phyloP scores from a whole-genome alignment of 192 early-diverging fungal species.

The Coemansia aciculifera region DNA sequence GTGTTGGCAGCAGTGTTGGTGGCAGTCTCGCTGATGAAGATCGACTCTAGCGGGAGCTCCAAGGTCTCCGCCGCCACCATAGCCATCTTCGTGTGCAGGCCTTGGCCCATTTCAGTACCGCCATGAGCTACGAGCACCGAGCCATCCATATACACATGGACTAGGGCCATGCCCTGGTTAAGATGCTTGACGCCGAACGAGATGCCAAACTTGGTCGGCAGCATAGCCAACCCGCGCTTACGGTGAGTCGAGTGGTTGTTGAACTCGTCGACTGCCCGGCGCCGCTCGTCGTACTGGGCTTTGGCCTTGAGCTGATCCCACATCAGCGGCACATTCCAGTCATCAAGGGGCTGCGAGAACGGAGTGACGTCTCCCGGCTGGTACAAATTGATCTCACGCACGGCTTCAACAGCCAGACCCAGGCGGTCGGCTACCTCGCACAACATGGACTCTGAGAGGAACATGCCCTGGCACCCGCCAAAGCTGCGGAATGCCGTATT shows the following conservation, averaged over 20 bases:
- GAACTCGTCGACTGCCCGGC: constrained; percentile 62
- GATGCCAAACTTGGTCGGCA: constrained; percentile 87
- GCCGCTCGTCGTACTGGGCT: constrained; percentile 58
- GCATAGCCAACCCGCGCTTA: constrained; percentile 75
- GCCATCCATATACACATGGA: constrained; percentile 85
- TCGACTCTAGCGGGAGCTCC: constrained; percentile 62
- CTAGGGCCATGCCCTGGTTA: constrained; percentile 83
- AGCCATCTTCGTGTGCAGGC: constrained; percentile 86
- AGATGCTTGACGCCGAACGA: constrained; percentile 74
- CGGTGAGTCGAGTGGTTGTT: constrained; percentile 69
- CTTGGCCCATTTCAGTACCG: constrained; percentile 91
- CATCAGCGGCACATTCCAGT: constrained; percentile 67
- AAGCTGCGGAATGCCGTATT: constrained; percentile 90
- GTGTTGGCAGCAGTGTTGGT: constrained; percentile 81
- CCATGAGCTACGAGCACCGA: constrained; percentile 83
- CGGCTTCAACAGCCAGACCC: constrained; percentile 58
- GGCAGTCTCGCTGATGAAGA: constrained; percentile 74
- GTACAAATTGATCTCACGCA: constrained; percentile 75
- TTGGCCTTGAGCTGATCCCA: constrained; percentile 67
- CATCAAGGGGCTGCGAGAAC: constrained; percentile 62
- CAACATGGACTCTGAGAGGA: constrained; percentile 77
- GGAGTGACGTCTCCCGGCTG: constrained; percentile 69
- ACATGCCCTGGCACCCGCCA: constrained; percentile 85
- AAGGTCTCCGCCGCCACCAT: constrained; percentile 80
- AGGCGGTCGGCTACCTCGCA: constrained; percentile 76